These are phyloP conservation scores for Pythium periplocum DNA, from an alignment of 352 stramenopile genomes.

Conservation along the genomic window DNA sequence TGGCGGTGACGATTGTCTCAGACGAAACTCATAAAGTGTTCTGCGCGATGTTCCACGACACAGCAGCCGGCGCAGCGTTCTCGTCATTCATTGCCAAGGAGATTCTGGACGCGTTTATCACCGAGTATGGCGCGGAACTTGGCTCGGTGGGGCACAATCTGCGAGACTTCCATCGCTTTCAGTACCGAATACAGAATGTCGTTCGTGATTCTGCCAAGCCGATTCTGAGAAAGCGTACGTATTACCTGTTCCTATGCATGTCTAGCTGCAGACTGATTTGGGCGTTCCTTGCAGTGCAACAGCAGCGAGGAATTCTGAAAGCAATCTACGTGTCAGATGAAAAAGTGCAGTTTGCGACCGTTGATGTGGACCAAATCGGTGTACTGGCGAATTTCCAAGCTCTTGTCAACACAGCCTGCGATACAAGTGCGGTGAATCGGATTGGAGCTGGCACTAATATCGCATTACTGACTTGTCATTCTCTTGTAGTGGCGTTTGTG, in stretches of 20 bases:
- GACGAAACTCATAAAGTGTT: conserved; percentile 89
- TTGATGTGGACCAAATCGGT: conserved; percentile 88
- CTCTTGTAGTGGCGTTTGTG: conserved; percentile 67
- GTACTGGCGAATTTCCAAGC: conserved; percentile 88
- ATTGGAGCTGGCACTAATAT: background rate
- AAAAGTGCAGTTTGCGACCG: conserved; percentile 71
- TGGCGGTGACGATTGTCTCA: conserved; percentile 86
- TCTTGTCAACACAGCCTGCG: conserved; percentile 76
- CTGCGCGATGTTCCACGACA: conserved; percentile 90
- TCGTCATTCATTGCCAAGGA: conserved; percentile 86
- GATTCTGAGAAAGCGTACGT: conserved; percentile 76
- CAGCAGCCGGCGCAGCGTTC: conserved; percentile 69
- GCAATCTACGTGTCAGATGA: conserved; percentile 87
- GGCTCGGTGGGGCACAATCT: conserved; percentile 85
- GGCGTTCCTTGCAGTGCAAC: conserved; percentile 53
- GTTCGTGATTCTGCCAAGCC: conserved; percentile 82
- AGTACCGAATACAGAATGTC: conserved; percentile 78
- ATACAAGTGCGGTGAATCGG: conserved; percentile 68
- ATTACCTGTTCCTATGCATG: background rate
- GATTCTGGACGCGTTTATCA: conserved; percentile 79
- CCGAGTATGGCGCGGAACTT: conserved; percentile 70
- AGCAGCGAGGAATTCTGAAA: conserved; percentile 84
- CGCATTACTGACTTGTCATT: no score
- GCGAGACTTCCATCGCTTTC: conserved; percentile 89
- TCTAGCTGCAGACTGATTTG: conserved; percentile 4